phyloP scores from a whole-genome alignment of 2,329 filamentous ascomycete genomes.

The Beauveria rudraprayagi region DNA sequence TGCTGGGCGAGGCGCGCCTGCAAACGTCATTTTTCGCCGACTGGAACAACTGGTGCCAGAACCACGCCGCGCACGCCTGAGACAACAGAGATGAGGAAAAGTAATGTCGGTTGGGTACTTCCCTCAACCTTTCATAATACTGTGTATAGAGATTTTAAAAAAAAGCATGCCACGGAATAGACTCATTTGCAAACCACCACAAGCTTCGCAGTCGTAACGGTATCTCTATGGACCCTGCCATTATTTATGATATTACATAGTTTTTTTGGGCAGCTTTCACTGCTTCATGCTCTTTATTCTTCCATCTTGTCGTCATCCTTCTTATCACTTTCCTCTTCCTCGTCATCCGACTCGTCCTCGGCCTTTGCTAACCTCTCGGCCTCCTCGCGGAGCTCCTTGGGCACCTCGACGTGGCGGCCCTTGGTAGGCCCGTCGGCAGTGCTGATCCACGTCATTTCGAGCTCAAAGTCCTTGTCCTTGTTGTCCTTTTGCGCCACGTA shows the following conservation, averaged over 20 bases:
- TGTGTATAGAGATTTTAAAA: background rate
- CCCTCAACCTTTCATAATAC: background rate
- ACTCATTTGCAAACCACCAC: slow-evolving; percentile 10
- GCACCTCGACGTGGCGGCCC: slow-evolving; percentile 87
- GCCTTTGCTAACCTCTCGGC: slow-evolving; percentile 90
- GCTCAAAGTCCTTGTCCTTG: slow-evolving; percentile 99
- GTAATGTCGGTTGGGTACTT: too few species aligned
- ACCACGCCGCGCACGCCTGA: slow-evolving; percentile 30
- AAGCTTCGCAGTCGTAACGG: slow-evolving; percentile 21
- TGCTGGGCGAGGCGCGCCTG: slow-evolving; percentile 50
- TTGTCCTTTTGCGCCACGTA: slow-evolving; percentile 97
- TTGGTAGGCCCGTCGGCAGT: slow-evolving; percentile 77
- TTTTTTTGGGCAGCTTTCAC: slow-evolving; percentile 5
- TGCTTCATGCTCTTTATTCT: slow-evolving; percentile 47
- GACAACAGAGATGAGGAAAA: slow-evolving; percentile 12
- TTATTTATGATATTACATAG: slow-evolving; percentile 29
- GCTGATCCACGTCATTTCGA: slow-evolving; percentile 99
- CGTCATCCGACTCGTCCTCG: slow-evolving; percentile 78
- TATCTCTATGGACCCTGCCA: slow-evolving; percentile 2
- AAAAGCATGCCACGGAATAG: background rate
- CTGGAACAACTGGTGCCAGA: slow-evolving; percentile 66
- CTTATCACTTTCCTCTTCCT: slow-evolving; percentile 58
- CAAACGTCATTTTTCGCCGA: slow-evolving; percentile 61
- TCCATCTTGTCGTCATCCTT: slow-evolving; percentile 77
- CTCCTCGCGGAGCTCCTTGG: slow-evolving; percentile 82